Percentiles rank a stretch among this genome's conserved stretches.
phyloP scores from a whole-genome alignment of 768 basidiomycete species.

The Leucocoprinus birnbaumii region DNA sequence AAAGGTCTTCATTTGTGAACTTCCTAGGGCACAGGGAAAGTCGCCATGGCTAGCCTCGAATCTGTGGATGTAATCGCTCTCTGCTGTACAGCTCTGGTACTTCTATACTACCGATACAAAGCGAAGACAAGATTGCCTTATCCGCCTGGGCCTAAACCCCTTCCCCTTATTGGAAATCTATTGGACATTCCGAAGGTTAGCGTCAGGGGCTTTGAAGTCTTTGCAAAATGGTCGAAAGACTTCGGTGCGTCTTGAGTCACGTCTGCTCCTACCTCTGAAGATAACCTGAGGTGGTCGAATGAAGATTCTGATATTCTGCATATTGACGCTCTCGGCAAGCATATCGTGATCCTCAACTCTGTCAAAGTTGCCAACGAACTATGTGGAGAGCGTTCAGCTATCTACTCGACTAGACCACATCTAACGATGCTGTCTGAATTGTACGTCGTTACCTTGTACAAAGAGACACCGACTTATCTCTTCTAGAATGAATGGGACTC shows the following conservation, averaged over 20 bases:
- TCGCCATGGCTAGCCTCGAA: too few species aligned
- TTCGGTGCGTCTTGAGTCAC: constrained; percentile 11
- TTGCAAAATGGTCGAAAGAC: constrained; percentile 16
- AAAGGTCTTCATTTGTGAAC: too few species aligned
- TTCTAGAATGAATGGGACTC: constrained; percentile 34
- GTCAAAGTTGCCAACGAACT: not conserved
- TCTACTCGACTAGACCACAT: not conserved
- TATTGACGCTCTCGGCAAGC: constrained; percentile 13
- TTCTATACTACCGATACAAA: not conserved
- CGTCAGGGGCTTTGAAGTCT: constrained; percentile 5
- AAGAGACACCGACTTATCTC: not conserved
- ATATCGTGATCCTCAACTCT: constrained; percentile 15
- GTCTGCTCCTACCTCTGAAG: too few species aligned
- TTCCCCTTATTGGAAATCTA: constrained; percentile 19
- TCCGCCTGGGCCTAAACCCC: constrained; percentile 20
- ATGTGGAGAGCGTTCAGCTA: constrained; percentile 1
- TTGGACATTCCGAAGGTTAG: constrained; percentile 17
- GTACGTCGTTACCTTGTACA: not conserved
- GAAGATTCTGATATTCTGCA: constrained; percentile 12
- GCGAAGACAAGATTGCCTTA: constrained; percentile 2
- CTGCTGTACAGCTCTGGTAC: not conserved
- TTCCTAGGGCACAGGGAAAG: too few species aligned
- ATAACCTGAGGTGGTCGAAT: too few species aligned
- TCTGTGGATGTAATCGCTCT: too few species aligned
- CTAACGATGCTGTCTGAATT: not conserved